Percentiles rank a stretch among this genome's conserved stretches.
These are phyloP conservation scores for Podospora australis DNA, from an alignment of 495 filamentous ascomycete species.

Conservation along the genomic window DNA sequence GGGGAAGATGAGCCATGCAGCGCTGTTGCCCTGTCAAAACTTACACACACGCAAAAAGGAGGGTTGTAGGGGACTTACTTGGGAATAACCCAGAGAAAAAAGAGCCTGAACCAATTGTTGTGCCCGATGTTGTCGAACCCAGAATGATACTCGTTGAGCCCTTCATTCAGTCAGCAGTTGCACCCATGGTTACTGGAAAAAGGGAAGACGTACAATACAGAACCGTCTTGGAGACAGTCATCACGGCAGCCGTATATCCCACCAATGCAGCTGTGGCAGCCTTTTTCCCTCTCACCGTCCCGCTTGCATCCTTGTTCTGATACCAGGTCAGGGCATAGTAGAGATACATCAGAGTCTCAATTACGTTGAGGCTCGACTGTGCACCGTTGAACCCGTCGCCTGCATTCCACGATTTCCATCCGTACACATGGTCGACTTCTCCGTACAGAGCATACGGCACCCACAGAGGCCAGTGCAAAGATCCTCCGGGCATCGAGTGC, in stretches of 20 bases:
- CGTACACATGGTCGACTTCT: constrained; percentile 76
- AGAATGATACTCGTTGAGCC: constrained; percentile 70
- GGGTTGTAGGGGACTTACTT: too few relatives aligned
- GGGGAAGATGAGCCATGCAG: constrained; percentile 71
- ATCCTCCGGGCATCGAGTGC: constrained; percentile 73
- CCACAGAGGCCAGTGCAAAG: constrained; percentile 68
- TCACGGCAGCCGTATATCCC: constrained; percentile 61
- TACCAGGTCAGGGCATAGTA: constrained; percentile 62
- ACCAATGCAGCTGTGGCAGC: constrained; percentile 61
- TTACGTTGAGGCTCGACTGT: constrained; percentile 64
- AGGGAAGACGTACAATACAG: constrained; percentile 64
- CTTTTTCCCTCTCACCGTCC: constrained; percentile 46
- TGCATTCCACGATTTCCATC: constrained; percentile 66
- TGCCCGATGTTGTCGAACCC: constrained; percentile 76
- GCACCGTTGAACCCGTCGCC: constrained; percentile 74
- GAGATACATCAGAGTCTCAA: constrained; percentile 67
- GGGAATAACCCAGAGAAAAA: constrained; percentile 69
- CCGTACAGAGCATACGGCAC: constrained; percentile 78
- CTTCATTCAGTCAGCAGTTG: constrained; percentile 30
- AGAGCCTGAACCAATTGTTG: constrained; percentile 50
- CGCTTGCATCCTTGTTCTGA: constrained; percentile 32
- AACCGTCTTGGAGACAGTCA: constrained; percentile 84
- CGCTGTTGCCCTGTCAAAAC: constrained; percentile 50
- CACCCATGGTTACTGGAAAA: background rate
- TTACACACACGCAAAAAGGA: background rate